Base-by-base conservation (phyloP, 495 filamentous ascomycete species). In the Podospora pseudocomata region DNA sequence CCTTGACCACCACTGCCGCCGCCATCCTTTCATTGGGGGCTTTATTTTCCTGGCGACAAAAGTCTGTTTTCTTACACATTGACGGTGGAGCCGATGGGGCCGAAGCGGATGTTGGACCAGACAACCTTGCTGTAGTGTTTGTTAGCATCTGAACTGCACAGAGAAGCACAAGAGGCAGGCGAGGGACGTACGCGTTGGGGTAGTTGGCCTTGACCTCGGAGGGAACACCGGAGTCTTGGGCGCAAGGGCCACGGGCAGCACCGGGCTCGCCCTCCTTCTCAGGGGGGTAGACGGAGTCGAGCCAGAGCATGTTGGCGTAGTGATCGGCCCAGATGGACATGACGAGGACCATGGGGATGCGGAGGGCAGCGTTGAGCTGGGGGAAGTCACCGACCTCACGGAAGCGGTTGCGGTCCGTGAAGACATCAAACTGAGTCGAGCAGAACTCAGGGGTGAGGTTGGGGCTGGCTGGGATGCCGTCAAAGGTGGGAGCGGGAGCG, bases 311-410 rank as follows among this genome's bases (percentile, higher is more conserved):
- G 81, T 91, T 86, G 78, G 86, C 81, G 73, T 85, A 82, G 82
- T 93, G 86, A 77, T 93, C 91, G 74, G 91, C 90, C 91, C 91
- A 92, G 74, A 93, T 79, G 72, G 85, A 88, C 85, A 94, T 85
- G 74, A 91, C 89, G 18, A 93, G 84, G 54, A 91, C 91, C 89
- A 92, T 89, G 65, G 87, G 88, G 4, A 83, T 64, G 7, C 71
- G 71, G n/a, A 91, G 73, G 11, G 83, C 87, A 4, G 77, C 67
- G 66, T 88, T 83, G 79, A 92, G 86, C 54, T 77, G 73, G 6
- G 68, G 68, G 68, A 90, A 80, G 65, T 89, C 91, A 61, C 90
- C 91, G 63, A 87, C 82, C 69, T 83, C 73, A 13, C 70, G 74
- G 79, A 90, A 93, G 73, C 80, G 79, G 77, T 90, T 80, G 56